Evolutionary conservation across 1,139 yeast species (phyloP).

Genomic region (Sugiyamaella novakii): DNA sequence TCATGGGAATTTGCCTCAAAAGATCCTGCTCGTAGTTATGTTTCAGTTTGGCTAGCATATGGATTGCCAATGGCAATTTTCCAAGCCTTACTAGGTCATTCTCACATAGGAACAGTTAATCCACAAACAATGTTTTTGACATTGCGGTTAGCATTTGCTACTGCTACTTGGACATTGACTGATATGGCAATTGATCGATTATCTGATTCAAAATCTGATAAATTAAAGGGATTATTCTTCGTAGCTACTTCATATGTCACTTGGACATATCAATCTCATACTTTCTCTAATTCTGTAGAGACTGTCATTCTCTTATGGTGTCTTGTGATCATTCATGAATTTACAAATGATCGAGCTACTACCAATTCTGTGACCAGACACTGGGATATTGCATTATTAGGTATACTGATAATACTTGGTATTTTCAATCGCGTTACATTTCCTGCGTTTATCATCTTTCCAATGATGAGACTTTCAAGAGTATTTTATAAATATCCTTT

Average conservation of each 20-base stretch:
- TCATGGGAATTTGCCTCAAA: constrained; percentile 83
- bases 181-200: constrained; percentile 52
- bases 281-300: constrained; percentile 86
- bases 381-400: constrained; percentile 48
- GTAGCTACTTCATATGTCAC: constrained; percentile 79
- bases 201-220: constrained; percentile 61
- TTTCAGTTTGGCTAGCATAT: constrained; percentile 67
- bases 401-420: constrained; percentile 63
- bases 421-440: constrained; percentile 84
- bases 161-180: constrained; percentile 59
- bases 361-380: constrained; percentile 32
- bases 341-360: constrained; percentile 33
- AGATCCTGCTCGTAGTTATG: constrained; percentile 71
- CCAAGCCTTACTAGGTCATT: constrained; percentile 33
- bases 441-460: constrained; percentile 69
- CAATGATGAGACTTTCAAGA: constrained; percentile 42
- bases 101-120: constrained; percentile 27
- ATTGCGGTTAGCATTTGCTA: constrained; percentile 58
- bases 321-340: constrained; percentile 48
- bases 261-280: constrained; percentile 78
- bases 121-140: constrained; percentile 54
- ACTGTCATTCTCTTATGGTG: constrained; percentile 64
- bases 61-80: constrained; percentile 57
- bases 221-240: constrained; percentile 64
- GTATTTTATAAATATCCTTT: constrained; percentile 35